phyloP scores from a whole-genome alignment of 148 eudicot genomes.

The Drosera capensis region DNA sequence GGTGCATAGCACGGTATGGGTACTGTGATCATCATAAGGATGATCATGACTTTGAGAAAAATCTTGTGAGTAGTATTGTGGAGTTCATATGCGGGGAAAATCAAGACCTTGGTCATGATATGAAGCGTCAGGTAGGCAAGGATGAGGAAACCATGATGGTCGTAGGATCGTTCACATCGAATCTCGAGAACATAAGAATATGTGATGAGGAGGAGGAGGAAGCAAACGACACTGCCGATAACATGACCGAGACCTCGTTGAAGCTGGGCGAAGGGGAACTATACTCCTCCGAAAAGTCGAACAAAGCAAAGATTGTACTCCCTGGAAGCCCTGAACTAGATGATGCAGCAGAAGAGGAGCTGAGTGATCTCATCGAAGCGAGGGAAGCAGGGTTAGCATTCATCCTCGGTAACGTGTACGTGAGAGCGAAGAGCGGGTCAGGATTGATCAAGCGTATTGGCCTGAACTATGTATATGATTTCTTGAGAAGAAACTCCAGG shows the following conservation, averaged over 20 bases:
- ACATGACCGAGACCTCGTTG: slow-evolving; percentile 19
- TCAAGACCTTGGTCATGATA: background rate
- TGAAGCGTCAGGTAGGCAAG: slow-evolving; percentile 5
- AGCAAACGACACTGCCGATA: slow-evolving; percentile 5
- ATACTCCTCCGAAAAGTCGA: slow-evolving; percentile 15
- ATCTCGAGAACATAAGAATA: slow-evolving; percentile 31
- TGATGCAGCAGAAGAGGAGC: slow-evolving; percentile 32
- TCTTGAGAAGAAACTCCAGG: slow-evolving; percentile 75
- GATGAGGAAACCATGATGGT: slow-evolving; percentile 52
- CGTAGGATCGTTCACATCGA: slow-evolving; percentile 62
- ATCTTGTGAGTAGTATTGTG: slow-evolving; percentile 66
- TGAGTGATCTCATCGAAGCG: slow-evolving; percentile 76
- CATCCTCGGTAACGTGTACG: slow-evolving; percentile 75
- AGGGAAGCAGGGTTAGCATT: slow-evolving; percentile 81
- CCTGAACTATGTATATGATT: slow-evolving; percentile 71
- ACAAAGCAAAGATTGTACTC: slow-evolving; percentile 56
- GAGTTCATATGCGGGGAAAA: slow-evolving; percentile 61
- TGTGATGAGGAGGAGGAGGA: slow-evolving; percentile 14
- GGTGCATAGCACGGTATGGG: slow-evolving; percentile 82
- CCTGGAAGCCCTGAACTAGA: slow-evolving; percentile 66
- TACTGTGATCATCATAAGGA: slow-evolving; percentile 83
- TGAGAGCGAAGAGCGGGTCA: slow-evolving; percentile 74
- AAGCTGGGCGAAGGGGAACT: background rate
- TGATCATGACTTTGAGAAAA: slow-evolving; percentile 67
- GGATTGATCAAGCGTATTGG: slow-evolving; percentile 53